Evolutionary conservation across 202 grass and related monocot species (phyloP).

Genomic region (Dendrocalamus latiflorus): DNA sequence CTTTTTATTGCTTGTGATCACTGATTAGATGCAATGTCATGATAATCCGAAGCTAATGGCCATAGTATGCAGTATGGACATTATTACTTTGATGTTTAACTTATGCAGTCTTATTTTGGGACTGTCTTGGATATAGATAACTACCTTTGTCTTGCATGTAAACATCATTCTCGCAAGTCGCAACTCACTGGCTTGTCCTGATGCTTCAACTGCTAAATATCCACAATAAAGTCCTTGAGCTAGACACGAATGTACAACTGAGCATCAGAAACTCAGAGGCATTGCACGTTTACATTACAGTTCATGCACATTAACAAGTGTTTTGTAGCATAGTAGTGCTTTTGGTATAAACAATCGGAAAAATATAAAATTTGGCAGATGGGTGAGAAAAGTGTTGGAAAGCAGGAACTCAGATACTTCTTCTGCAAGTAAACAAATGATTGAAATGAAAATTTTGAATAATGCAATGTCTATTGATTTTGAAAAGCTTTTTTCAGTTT

Average conservation of each 20-base stretch:
- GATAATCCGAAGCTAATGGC: neutral
- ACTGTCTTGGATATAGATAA: constrained; percentile 2
- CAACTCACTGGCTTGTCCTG: constrained; percentile 5
- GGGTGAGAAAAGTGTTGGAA: neutral
- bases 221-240: neutral
- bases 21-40: neutral
- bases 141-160: neutral
- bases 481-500: neutral
- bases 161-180: neutral
- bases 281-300: neutral
- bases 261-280: neutral
- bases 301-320: neutral
- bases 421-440: neutral
- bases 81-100: neutral
- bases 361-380: neutral
- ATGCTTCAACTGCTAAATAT: constrained; percentile 6
- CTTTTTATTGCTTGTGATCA: neutral
- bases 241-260: neutral
- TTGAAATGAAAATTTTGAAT: constrained; percentile 3
- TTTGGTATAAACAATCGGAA: neutral
- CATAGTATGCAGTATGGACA: neutral
- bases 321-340: neutral
- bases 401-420: neutral
- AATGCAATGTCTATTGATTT: neutral
- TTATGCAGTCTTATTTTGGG: neutral